Percentiles rank a stretch among this genome's conserved stretches.
phyloP scores from a whole-genome alignment of 139 green algal genomes.

The Tetradesmus lagerheimii region DNA sequence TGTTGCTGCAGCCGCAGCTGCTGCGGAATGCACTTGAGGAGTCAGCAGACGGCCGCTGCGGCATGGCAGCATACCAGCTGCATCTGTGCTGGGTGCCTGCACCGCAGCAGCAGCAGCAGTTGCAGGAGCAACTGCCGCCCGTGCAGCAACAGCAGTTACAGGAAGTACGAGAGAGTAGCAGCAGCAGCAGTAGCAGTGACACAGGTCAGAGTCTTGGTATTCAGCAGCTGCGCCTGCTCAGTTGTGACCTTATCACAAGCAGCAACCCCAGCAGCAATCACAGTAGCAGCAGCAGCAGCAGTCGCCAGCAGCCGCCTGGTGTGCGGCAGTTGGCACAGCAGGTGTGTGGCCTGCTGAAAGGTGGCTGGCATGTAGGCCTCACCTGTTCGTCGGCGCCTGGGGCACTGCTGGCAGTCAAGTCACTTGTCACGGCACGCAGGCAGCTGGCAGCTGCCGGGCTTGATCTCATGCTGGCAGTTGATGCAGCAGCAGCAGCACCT shows the following conservation, averaged over 20 bases:
- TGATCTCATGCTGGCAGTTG: neutral
- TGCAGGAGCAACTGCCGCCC: neutral
- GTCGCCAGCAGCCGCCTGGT: neutral
- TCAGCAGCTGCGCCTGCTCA: neutral
- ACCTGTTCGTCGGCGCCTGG: neutral
- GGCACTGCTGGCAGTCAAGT: conserved; percentile 9
- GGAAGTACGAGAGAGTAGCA: neutral
- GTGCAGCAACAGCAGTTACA: neutral
- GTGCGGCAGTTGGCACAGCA: neutral
- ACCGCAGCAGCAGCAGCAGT: neutral
- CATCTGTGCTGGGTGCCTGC: conserved; percentile 19
- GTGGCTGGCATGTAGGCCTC: conserved; percentile 8
- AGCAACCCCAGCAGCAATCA: neutral
- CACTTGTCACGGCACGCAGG: neutral
- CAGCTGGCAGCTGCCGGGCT: conserved; percentile 20
- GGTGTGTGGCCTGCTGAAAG: conserved; percentile 10
- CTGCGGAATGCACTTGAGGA: neutral
- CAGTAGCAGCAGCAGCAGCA: conserved; percentile 17
- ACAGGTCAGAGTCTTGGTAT: neutral
- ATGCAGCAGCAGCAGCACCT: neutral
- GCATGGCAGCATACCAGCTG: conserved; percentile 31
- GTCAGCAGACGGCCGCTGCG: conserved; percentile 3
- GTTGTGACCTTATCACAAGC: neutral
- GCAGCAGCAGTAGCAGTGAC: conserved; percentile 2
- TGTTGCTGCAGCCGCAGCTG: conserved; percentile 43